Conservation (phyloP, 2,329 filamentous ascomycete species). For the Akanthomyces dipterigenus region DNA sequence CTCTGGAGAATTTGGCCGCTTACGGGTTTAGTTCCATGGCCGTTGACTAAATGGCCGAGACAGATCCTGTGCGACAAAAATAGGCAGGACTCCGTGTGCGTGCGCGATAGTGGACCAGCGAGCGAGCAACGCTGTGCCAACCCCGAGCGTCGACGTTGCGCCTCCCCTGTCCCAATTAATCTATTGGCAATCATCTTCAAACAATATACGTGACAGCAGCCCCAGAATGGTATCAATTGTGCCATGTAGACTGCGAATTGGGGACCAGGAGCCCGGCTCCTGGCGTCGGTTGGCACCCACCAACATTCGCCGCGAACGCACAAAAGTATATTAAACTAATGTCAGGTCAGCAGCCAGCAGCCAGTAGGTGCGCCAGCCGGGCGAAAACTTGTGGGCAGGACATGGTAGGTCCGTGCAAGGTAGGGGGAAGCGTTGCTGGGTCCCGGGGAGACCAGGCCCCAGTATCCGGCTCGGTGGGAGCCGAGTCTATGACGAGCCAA, state of each 20-base stretch:
- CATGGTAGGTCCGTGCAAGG: neutral
- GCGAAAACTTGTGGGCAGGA: neutral
- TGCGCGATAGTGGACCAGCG: neutral
- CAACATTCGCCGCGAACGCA: neutral
- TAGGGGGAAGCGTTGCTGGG: neutral
- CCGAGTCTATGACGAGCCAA: conserved; percentile 3
- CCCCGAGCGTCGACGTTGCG: neutral
- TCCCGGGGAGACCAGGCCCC: conserved; percentile 4
- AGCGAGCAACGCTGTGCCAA: neutral
- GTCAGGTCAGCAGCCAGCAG: neutral
- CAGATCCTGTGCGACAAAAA: neutral
- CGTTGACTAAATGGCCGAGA: neutral
- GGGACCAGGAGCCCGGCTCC: neutral
- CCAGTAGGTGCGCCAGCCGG: neutral
- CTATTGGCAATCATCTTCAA: conserved; percentile 9
- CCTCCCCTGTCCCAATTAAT: neutral
- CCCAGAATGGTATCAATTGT: neutral
- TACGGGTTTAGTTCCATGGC: neutral
- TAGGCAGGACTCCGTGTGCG: neutral
- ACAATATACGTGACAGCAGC: conserved; percentile 2
- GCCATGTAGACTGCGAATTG: neutral
- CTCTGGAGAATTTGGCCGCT: neutral
- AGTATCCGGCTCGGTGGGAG: conserved; percentile 9
- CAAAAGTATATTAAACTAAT: neutral
- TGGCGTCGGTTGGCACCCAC: neutral